Evolutionary conservation across 208 protist species (phyloP), one percentile per base, ranked within the genome.

Genomic region (Leishmania mexicana): DNA sequence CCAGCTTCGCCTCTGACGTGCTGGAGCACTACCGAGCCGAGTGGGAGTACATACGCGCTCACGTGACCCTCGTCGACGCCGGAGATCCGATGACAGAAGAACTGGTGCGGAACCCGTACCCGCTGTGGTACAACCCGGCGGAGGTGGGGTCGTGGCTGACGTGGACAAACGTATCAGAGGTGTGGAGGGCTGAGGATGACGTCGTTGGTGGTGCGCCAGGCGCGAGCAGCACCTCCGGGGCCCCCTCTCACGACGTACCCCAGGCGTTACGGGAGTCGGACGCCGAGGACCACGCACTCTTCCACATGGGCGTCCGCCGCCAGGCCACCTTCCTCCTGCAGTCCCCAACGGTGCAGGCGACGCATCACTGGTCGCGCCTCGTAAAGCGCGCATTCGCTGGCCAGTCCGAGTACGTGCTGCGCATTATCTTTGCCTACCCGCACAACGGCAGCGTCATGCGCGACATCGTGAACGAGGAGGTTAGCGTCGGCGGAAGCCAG

Each of bases 371-470:
- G 87, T 72, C 77, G 31, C 75, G 58, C 1, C 79, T 81, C 28
- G 67, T 85, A 35, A 58, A 62, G 35, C 67, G 65, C 49, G 85
- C 89, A 31, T 92, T 93, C 58, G 83, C 82, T 19, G 70, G 75
- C 47, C 89, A 94, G 78, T 86, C 75, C 38, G 89, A 93, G 62
- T 96, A 96, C 76, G 78, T 86, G 62, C 83, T 89, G 75, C 86
- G 91, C 24, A 78, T 90, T 17, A 70, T 95, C 78, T 96, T 96
- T 74, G 81, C 93, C 58, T 96, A 93, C 77, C 93, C 93, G 11
- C 90, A 96, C 84, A 95, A 96, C 64, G 91, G 88, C 76, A 92
- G 80, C 53, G 83, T 94, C 31, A 94, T 94, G 90, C 86, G 81
- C 8, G 83, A 87, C 79, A 79, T 94, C 45, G 82, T 94, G 72